Percentiles rank a stretch among this genome's conserved stretches.
Evolutionary conservation across 2,329 filamentous ascomycete species (phyloP).

Genomic region (Ascochyta clinopodiicola): DNA sequence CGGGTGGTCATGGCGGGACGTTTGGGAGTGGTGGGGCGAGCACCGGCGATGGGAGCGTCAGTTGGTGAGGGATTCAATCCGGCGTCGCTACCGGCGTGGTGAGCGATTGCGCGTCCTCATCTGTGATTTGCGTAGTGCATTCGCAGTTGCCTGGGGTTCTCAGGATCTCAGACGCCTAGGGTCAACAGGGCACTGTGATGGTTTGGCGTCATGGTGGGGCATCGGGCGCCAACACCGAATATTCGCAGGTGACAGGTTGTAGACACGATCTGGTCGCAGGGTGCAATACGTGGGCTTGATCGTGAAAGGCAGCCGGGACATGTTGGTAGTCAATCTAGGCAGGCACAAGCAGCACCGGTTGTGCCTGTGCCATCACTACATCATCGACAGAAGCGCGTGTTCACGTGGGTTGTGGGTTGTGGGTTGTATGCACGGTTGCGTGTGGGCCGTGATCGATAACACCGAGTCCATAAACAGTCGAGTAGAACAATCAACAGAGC

Average conservation of each 20-base stretch:
- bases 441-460: conserved; percentile 3
- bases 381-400: conserved; percentile 25
- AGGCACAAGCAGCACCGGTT: neutral
- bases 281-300: neutral
- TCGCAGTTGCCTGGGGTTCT: conserved; percentile 24
- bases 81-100: conserved; percentile 30
- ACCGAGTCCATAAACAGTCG: neutral
- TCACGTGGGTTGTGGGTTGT: conserved; percentile 30
- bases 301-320: neutral
- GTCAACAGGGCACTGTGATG: conserved; percentile 31
- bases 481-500: conserved; percentile 6
- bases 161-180: neutral
- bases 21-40: neutral
- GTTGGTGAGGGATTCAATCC: neutral
- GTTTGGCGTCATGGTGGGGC: conserved; percentile 36
- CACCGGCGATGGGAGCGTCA: neutral
- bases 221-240: conserved; percentile 25
- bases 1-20: conserved; percentile 32
- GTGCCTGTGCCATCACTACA: conserved; percentile 16
- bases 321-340: neutral
- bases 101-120: conserved; percentile 39
- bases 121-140: conserved; percentile 24
- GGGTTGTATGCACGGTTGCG: conserved; percentile 16
- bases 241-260: neutral
- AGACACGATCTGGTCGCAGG: neutral